Conservation (phyloP, 2,329 filamentous ascomycete genomes). For the Colletotrichum sp. region DNA sequence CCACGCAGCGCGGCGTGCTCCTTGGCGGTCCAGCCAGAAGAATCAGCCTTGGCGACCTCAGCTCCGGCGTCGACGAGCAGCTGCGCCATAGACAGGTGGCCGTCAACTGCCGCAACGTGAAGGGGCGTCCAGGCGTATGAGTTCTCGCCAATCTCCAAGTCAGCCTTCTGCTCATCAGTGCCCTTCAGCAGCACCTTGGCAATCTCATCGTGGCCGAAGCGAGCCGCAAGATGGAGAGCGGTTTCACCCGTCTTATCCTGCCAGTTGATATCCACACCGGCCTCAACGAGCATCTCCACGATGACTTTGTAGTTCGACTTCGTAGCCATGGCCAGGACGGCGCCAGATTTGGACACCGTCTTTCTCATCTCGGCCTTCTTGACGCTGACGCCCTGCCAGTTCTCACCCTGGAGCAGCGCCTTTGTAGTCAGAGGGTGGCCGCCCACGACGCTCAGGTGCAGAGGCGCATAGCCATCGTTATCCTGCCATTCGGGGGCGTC, state of each 20-base stretch:
- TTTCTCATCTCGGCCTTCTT: constrained; percentile 70
- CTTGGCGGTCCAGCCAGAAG: constrained; percentile 91
- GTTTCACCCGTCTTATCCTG: constrained; percentile 90
- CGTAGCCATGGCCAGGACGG: constrained; percentile 85
- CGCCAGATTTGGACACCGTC: constrained; percentile 80
- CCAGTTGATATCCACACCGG: constrained; percentile 92
- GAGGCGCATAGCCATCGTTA: constrained; percentile 84
- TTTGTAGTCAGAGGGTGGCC: constrained; percentile 88
- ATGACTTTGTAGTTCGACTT: constrained; percentile 87
- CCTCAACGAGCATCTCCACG: constrained; percentile 85
- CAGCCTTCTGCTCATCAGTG: constrained; percentile 70
- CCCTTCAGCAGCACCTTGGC: constrained; percentile 77
- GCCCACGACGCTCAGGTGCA: constrained; percentile 91
- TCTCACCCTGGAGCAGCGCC: constrained; percentile 79
- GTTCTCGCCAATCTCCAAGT: constrained; percentile 80
- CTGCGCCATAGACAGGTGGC: constrained; percentile 76
- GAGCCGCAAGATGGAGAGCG: constrained; percentile 87
- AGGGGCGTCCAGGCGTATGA: constrained; percentile 95
- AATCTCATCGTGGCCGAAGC: constrained; percentile 84
- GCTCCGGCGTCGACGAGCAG: constrained; percentile 81
- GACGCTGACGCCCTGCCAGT: constrained; percentile 70
- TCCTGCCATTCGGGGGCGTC: constrained; percentile 92
- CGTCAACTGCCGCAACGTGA: constrained; percentile 91
- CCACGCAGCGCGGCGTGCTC: constrained; percentile 93
- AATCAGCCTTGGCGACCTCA: constrained; percentile 75